A percentile compares a stretch with the other conserved stretches of the same genome.
phyloP scores from a whole-genome alignment of 2,329 filamentous ascomycete genomes.

The Talaromyces sp. region DNA sequence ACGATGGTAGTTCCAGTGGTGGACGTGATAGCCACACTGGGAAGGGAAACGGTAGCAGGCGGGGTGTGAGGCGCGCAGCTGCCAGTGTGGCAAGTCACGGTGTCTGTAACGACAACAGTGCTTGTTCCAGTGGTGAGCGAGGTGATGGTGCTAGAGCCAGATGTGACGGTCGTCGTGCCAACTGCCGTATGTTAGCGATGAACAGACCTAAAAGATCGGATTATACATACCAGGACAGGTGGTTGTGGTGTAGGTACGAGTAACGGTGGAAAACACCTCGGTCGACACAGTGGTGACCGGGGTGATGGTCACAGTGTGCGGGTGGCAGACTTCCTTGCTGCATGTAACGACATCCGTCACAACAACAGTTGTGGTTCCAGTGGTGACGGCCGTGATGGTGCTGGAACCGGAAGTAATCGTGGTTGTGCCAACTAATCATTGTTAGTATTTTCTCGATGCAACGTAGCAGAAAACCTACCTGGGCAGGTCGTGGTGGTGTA shows the following conservation, averaged over 20 bases:
- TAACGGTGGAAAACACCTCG: constrained; percentile 11
- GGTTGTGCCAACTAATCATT: constrained; percentile 5
- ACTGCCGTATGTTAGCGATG: background rate
- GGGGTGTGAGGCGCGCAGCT: constrained; percentile 13
- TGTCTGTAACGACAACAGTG: constrained; percentile 14
- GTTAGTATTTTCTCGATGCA: background rate
- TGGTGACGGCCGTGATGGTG: constrained; percentile 17
- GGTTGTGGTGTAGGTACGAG: constrained; percentile 21
- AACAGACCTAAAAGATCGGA: background rate
- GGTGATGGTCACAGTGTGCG: constrained; percentile 10
- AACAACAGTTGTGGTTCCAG: constrained; percentile 14
- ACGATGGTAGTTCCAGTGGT: background rate
- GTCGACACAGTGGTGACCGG: constrained; percentile 8
- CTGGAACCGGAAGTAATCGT: constrained; percentile 17
- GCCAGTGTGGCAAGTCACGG: constrained; percentile 20
- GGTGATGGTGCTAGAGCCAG: constrained; percentile 17
- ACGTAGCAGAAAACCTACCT: constrained; percentile 1
- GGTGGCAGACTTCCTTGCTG: constrained; percentile 13
- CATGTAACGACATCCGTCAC: constrained; percentile 18
- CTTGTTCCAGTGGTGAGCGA: constrained; percentile 16
- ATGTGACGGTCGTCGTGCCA: constrained; percentile 17
- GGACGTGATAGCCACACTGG: background rate
- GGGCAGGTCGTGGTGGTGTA: constrained; percentile 18
- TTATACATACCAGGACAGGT: constrained; percentile 20
- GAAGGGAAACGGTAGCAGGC: constrained; percentile 1